phyloP scores from a whole-genome alignment of 192 early-diverging fungal species.

The Gaertneriomyces semiglobifer region DNA sequence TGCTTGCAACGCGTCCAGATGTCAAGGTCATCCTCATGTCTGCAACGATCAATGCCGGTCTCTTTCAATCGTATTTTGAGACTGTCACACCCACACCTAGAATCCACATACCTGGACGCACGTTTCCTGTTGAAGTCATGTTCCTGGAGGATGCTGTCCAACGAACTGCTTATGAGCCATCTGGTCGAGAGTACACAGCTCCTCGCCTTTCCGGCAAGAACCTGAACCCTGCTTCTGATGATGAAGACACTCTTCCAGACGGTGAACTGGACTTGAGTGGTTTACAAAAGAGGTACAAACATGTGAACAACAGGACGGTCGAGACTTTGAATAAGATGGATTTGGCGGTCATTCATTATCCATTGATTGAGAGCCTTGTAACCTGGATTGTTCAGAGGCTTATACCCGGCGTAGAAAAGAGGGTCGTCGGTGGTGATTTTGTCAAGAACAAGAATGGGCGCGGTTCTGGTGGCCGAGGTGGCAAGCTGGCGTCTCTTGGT shows the following conservation, averaged over 20 bases:
- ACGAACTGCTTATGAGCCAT: slow-evolving; percentile 42
- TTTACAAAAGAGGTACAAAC: slow-evolving; percentile 32
- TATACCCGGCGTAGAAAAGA: slow-evolving; percentile 9
- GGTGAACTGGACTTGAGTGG: not conserved
- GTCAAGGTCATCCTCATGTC: slow-evolving; percentile 86
- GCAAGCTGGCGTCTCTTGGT: not conserved
- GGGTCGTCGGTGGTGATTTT: slow-evolving; percentile 12
- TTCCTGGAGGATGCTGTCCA: slow-evolving; percentile 60
- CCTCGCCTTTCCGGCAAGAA: slow-evolving; percentile 50
- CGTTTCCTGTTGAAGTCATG: slow-evolving; percentile 61
- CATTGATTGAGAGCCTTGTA: slow-evolving; percentile 43
- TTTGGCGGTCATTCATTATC: slow-evolving; percentile 47
- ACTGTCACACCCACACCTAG: slow-evolving; percentile 2
- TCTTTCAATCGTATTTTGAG: slow-evolving; percentile 74
- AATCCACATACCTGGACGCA: slow-evolving; percentile 58
- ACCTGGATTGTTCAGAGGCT: slow-evolving; percentile 32
- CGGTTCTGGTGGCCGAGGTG: not conserved
- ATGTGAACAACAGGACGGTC: slow-evolving; percentile 24
- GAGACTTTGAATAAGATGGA: slow-evolving; percentile 28
- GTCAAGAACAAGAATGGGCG: not conserved
- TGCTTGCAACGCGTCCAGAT: slow-evolving; percentile 52
- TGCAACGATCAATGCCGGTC: slow-evolving; percentile 79
- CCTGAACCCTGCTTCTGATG: slow-evolving; percentile 29
- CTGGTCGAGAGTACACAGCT: slow-evolving; percentile 35
- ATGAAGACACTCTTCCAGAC: slow-evolving; percentile 14